phyloP scores from a whole-genome alignment of 805 yeast species.

The Millerago galiae region DNA sequence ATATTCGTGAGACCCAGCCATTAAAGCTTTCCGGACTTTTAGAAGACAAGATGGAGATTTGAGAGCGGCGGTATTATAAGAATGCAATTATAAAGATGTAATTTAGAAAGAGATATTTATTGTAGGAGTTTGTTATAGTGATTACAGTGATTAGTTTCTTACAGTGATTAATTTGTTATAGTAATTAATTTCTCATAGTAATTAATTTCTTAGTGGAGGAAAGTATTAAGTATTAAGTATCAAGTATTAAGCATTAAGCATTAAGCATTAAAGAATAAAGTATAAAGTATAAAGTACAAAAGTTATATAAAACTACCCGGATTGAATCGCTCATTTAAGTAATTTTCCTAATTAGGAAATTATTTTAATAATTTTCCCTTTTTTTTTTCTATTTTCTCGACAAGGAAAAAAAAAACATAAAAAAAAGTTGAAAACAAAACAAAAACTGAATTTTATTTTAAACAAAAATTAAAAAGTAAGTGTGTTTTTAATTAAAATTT shows the following conservation, averaged over 20 bases:
- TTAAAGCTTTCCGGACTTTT: constrained; percentile 29
- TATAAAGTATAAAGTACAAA: not conserved
- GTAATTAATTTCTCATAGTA: too few species aligned
- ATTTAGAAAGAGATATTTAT: too few species aligned
- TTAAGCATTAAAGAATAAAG: too few species aligned
- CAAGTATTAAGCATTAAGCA: too few species aligned
- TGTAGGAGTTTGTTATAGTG: too few species aligned
- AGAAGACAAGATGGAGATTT: constrained; percentile 6
- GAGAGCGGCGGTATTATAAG: too few species aligned
- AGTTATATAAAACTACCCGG: not conserved
- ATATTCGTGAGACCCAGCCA: constrained; percentile 57
- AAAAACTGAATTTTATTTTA: not conserved
- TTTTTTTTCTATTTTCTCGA: not conserved
- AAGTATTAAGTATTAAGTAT: too few species aligned
- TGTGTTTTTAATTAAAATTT: too few species aligned
- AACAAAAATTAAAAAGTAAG: not conserved
- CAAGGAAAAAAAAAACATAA: constrained; percentile 1
- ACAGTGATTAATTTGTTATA: too few species aligned
- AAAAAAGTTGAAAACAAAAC: not conserved
- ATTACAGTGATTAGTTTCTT: too few species aligned
- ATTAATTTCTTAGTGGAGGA: too few species aligned
- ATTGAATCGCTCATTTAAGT: not conserved
- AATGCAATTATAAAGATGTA: too few species aligned
- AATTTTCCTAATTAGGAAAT: not conserved
- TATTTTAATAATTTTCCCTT: not conserved